Evolutionary conservation across 805 yeast genomes (phyloP), one percentile per base, ranked within the genome.

Genomic region (Saccharomycopsis lassenensis): DNA sequence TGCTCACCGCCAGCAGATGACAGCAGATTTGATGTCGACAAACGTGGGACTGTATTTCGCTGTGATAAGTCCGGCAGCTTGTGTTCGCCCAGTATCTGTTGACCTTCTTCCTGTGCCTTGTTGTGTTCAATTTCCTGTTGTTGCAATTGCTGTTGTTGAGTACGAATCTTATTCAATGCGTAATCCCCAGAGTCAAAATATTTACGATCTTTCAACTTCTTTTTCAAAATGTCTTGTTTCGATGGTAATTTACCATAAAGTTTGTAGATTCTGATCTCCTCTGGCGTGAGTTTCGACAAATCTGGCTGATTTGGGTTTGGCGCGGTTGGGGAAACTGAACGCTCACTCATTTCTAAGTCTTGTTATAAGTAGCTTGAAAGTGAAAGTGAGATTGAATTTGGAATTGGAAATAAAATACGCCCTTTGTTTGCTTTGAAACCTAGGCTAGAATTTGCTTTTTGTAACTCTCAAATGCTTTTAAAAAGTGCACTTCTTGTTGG

Each of bases 181-280:
- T 86, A 86, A 58, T 86, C 96, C 7, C 95, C 95, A 44, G 93
- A 80, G 52, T 86, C 96, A 51, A 86, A 87, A 57, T 81, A 86
- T 61, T 85, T 87, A 49, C 94, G 73, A 46, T 86, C 95, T 57
- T 81, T 82, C 49, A 83, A 61, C 53, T 80, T 83, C 43, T 78
- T 72, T 35, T 79, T 68, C 35, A 86, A 63, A 15, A 86, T 63
- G 45, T 85, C 94, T 39, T 78, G 77, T 39, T 74, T 77, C 19
- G 86, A 71, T 17, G 95, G 96, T 33, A 86, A 61, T 52, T 77
- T 81, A 21, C 95, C 96, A 56, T 87, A 86, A 62, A 86, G 59
- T 50, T 71, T 76, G 58, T 76, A 79, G 16, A 87, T 62, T 43
- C 76, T 76, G 52, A 78, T 64, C 55, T 87, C 96, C 51, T 86